phyloP scores from a whole-genome alignment of 1,284 basidiomycete species.

The Sanghuangporus baumii region DNA sequence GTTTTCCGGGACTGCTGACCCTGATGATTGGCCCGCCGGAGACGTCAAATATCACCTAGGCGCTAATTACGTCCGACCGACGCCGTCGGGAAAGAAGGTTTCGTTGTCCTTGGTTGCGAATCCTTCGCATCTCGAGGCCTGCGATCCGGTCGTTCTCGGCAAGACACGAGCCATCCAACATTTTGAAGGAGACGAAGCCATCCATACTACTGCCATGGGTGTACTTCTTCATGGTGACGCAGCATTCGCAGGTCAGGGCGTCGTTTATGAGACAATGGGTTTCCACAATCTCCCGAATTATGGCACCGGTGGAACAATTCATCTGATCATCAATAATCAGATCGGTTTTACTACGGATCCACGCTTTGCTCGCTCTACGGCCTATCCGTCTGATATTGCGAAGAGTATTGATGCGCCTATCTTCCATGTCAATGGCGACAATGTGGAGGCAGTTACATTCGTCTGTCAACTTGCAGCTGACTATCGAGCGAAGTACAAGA shows the following conservation, averaged over 20 bases:
- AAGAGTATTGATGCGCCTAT: constrained; percentile 98
- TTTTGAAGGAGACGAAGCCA: constrained; percentile 82
- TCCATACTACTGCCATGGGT: constrained; percentile 83
- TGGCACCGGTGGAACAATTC: constrained; percentile 97
- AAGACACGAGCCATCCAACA: constrained; percentile 97
- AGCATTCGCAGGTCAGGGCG: constrained; percentile 96
- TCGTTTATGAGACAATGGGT: constrained; percentile 99
- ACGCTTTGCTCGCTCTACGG: constrained; percentile 94
- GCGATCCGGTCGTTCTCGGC: constrained; percentile 95
- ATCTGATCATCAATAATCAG: constrained; percentile 99
- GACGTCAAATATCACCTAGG: constrained; percentile 99
- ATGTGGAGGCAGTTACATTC: constrained; percentile 96
- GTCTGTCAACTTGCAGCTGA: constrained; percentile 98
- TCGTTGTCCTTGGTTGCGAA: constrained; percentile 97
- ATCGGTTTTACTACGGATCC: constrained; percentile 99
- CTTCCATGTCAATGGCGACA: constrained; percentile 99
- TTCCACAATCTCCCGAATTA: constrained; percentile 95
- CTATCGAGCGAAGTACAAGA: constrained; percentile 98
- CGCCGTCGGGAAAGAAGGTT: constrained; percentile 97
- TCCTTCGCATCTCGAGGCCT: constrained; percentile 96
- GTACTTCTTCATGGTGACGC: constrained; percentile 98
- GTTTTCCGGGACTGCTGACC: constrained; percentile 73
- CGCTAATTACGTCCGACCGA: constrained; percentile 98
- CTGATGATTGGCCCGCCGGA: constrained; percentile 80
- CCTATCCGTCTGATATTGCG: constrained; percentile 98